Conservation (phyloP, 179 eudicot species). For the Beta lomatogona region DNA sequence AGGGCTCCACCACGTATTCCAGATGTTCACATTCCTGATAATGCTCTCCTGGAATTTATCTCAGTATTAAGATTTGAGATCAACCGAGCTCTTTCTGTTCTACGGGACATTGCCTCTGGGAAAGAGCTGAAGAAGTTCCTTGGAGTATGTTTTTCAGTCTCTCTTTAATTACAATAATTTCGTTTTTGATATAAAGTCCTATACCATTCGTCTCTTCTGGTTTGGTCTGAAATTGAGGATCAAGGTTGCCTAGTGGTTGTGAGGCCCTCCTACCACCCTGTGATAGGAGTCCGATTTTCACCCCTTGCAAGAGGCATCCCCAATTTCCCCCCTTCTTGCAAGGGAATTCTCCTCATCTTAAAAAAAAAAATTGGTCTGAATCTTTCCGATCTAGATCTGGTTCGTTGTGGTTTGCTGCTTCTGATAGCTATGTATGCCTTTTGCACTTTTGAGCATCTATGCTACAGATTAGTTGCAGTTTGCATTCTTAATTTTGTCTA, state of each 20-base stretch:
- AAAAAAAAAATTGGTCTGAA: no score
- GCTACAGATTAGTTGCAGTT: background rate
- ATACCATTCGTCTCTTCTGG: no score
- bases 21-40: constrained; percentile 58
- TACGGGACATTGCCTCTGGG: constrained; percentile 62
- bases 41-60: constrained; percentile 46
- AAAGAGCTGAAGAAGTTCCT: constrained; percentile 66
- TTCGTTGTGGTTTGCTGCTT: background rate
- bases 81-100: constrained; percentile 42
- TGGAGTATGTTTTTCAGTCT: constrained; percentile 41
- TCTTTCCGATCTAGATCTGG: no score
- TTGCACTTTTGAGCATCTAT: background rate
- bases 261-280: no score
- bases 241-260: no score
- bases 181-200: background rate
- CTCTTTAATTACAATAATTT: background rate
- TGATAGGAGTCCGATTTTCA: no score
- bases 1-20: constrained; percentile 68
- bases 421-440: background rate
- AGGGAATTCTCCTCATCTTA: no score
- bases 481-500: background rate
- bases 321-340: no score
- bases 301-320: no score
- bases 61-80: constrained; percentile 45
- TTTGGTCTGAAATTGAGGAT: no score